Evolutionary conservation across 1,284 basidiomycete species (phyloP), one percentile per base, ranked within the genome.

Genomic region (Cryptococcus sp.): DNA sequence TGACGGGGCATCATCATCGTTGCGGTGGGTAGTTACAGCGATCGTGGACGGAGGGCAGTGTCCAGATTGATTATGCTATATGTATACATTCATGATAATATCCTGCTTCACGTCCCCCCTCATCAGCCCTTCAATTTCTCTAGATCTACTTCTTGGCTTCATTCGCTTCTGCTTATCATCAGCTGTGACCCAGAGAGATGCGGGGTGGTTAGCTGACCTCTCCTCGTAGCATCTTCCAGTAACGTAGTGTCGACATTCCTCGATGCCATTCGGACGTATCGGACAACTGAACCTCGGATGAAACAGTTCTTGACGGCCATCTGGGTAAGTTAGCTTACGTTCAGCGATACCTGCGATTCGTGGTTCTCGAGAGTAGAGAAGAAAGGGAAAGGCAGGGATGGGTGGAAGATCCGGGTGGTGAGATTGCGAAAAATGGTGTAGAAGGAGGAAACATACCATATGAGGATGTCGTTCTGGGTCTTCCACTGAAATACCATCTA

Each of bases 281-380:
- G 86, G 41, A 98, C 94, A 11, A 98, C 96, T 3, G 93, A 97
- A 57, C 96, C 96, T 55, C 96, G 88, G 68, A 98, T 98, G 75
- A 98, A 99, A 72, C 92, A 95, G 73, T 97, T 98, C 80, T 95
- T 96, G 48, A 98, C 94, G 0, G 96, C 93, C 85, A 97, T 91
- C 95, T 98, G 68, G n/a, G n/a, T 14, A 34, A 14, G 14, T 14
- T 32, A 23, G 8, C 10, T 11, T 5, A 30, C 33, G 34, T n/a
- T 52, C 51, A 52, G 43, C 32, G 32, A 23, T 23, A 23, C 23
- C 23, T 23, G 23, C 23, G 23, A 23, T 23, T 23, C 23, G 2
- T 23, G 23, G 23, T 50, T 2, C 6, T 10, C 46, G 8, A 32
- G 10, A 4, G 14, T 11, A 31, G 35, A 31, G 37, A 36, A n/a